Percentiles rank a stretch among this genome's conserved stretches.
Conservation (phyloP, 768 basidiomycete genomes). For the Mycena kentingensis region DNA sequence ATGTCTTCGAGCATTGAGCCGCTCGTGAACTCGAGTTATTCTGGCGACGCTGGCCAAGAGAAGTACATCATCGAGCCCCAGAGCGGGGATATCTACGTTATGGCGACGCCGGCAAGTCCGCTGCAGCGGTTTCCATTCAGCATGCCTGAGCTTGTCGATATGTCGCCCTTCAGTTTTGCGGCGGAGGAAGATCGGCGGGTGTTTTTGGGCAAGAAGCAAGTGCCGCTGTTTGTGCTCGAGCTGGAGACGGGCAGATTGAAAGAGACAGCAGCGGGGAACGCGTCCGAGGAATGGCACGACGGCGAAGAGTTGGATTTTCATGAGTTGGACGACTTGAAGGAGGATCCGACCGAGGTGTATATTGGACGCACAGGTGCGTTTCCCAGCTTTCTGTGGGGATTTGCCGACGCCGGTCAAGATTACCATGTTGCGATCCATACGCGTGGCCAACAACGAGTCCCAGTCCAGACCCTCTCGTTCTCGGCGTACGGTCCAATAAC, state of each 20-base stretch:
- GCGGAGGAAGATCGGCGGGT: slow-evolving; percentile 65
- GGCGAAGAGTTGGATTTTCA: slow-evolving; percentile 55
- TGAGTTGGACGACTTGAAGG: slow-evolving; percentile 55
- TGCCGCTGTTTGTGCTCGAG: slow-evolving; percentile 73
- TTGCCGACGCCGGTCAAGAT: no score
- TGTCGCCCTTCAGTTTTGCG: slow-evolving; percentile 78
- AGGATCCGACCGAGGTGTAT: slow-evolving; percentile 47
- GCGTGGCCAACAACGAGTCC: slow-evolving; percentile 39
- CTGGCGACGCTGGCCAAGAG: slow-evolving; percentile 58
- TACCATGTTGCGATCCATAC: slow-evolving; percentile 87
- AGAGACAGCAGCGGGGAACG: slow-evolving; percentile 73
- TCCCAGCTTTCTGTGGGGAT: no score
- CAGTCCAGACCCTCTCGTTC: slow-evolving; percentile 82
- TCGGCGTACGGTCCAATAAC: slow-evolving; percentile 94
- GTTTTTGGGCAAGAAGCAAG: slow-evolving; percentile 92
- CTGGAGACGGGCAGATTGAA: slow-evolving; percentile 81
- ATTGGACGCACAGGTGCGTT: slow-evolving; percentile 53
- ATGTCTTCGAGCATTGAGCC: slow-evolving; percentile 74
- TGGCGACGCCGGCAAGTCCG: slow-evolving; percentile 64
- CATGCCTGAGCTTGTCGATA: slow-evolving; percentile 89
- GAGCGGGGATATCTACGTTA: slow-evolving; percentile 89
- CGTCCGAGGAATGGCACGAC: slow-evolving; percentile 54
- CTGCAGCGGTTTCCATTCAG: slow-evolving; percentile 89
- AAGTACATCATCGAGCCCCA: slow-evolving; percentile 96
- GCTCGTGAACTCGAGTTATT: slow-evolving; percentile 72